Conservation (phyloP, 805 yeast species). For the Yamadazyma sp. region DNA sequence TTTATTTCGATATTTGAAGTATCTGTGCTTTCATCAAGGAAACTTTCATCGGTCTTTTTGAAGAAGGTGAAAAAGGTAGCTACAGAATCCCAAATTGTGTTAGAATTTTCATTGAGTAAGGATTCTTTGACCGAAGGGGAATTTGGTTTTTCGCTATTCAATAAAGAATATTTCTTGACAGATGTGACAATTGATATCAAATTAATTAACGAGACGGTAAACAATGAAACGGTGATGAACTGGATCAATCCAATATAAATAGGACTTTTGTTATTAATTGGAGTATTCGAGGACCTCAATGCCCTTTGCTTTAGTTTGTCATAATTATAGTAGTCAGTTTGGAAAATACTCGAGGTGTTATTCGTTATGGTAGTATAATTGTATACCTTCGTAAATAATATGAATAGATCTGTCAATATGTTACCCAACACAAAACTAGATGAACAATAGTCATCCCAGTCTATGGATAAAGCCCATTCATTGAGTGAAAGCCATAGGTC, state of each 20-base stretch:
- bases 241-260: conserved; percentile 2
- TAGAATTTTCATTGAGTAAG: conserved; percentile 3
- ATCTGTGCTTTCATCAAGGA: conserved; percentile 20
- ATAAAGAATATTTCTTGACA: conserved; percentile 28
- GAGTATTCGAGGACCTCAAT: not conserved
- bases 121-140: conserved; percentile 20
- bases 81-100: not conserved
- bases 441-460: conserved; percentile 38
- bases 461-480: conserved; percentile 36
- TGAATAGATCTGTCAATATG: conserved; percentile 7
- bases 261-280: not conserved
- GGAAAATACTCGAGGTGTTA: conserved; percentile 31
- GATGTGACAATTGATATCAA: conserved; percentile 13
- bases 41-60: conserved; percentile 13
- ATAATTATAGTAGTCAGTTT: conserved; percentile 32
- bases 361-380: conserved; percentile 25
- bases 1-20: conserved; percentile 16
- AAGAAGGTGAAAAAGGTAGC: conserved; percentile 2
- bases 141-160: conserved; percentile 27
- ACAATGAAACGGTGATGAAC: conserved; percentile 7
- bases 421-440: conserved; percentile 31
- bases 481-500: conserved; percentile 34
- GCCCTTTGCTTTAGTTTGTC: conserved; percentile 23
- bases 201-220: conserved; percentile 16
- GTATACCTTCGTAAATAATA: conserved; percentile 17